Percentiles rank a stretch among this genome's conserved stretches.
Evolutionary conservation across 352 stramenopile species (phyloP).

Genomic region (Phytopythium mirpurense): DNA sequence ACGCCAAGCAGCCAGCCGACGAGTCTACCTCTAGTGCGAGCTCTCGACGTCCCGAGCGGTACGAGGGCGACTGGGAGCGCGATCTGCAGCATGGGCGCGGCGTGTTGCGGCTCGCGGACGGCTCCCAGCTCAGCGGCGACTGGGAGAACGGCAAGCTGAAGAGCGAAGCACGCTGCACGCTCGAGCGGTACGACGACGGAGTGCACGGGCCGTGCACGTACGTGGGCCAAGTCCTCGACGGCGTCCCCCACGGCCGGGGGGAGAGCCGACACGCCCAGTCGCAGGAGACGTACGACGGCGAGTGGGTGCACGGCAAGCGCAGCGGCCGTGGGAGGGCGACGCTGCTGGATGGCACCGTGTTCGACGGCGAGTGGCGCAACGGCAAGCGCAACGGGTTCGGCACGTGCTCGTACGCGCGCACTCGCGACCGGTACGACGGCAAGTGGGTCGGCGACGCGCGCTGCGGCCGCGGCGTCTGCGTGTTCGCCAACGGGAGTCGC

Average conservation of each 20-base stretch:
- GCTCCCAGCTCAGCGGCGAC: conserved; percentile 28
- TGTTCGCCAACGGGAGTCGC: conserved; percentile 50
- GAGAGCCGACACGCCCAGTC: conserved; percentile 29
- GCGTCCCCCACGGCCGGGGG: conserved; percentile 52
- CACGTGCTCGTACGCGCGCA: conserved; percentile 44
- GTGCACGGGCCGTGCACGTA: conserved; percentile 43
- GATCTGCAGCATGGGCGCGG: conserved; percentile 56
- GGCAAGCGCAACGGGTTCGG: conserved; percentile 84
- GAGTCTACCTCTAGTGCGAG: neutral
- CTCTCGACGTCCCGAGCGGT: conserved; percentile 23
- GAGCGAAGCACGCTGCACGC: conserved; percentile 9
- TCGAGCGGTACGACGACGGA: conserved; percentile 52
- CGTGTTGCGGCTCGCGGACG: conserved; percentile 55
- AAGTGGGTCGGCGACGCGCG: conserved; percentile 82
- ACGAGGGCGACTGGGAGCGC: conserved; percentile 72
- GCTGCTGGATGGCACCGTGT: conserved; percentile 73
- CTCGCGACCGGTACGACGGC: conserved; percentile 63
- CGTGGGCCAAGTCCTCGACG: conserved; percentile 27
- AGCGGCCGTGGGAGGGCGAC: conserved; percentile 46
- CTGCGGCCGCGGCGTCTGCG: conserved; percentile 53
- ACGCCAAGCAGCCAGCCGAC: conserved; percentile 5
- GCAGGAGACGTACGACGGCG: conserved; percentile 46
- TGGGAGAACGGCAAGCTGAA: conserved; percentile 27
- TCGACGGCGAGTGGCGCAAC: conserved; percentile 79
- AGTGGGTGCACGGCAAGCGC: conserved; percentile 40